Evolutionary conservation across 371 early-diverging fungal species (phyloP), one percentile per base, ranked within the genome.

Genomic region (Blyttiomyces sp.): DNA sequence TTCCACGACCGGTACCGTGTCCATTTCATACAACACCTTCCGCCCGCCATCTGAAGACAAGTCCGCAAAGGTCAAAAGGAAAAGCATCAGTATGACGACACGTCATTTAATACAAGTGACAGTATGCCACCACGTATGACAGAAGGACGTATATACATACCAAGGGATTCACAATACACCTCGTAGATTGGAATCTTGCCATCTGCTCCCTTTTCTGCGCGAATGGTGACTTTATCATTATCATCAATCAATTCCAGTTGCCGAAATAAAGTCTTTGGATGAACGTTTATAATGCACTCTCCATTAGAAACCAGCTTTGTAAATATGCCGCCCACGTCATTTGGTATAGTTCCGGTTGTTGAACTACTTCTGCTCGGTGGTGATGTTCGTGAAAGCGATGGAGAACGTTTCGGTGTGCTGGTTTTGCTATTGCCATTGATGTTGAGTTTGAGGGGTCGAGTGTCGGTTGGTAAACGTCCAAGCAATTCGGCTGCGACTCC

Each of bases 191-290:
- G 44, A 5, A 67, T 58, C 39, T 36, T n/a, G 19, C 68, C 71
- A 13, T 36, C 45, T n/a, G 55, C 71, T 19, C 58, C 59, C 52
- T 60, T 63, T 17, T 71, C 71, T 16, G 51, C 55, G 30, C 68
- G 19, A 36, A 71, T 43, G 13, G 64, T 54, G 23, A 71, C 46
- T 34, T 31, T 55, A 49, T 71, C 71, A 16, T 57, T 35, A n/a
- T 67, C 67, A 53, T 71, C 71, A 26, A 71, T 64, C 21, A 71
- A 50, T 49, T 59, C 68, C 26, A 71, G 36, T 61, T 71, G 71
- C 19, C 67, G 61, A 36, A 59, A 56, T 19, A 71, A 42, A 30
- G 61, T 56, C 54, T 49, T 55, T 26, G 71, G 71, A 45, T 67
- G 63, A 3, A 71, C 54, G 39, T 64, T 64, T 39, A 68, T 59